Conservation (phyloP, 2,329 filamentous ascomycete genomes). For the Ilyonectria mors-panacis region DNA sequence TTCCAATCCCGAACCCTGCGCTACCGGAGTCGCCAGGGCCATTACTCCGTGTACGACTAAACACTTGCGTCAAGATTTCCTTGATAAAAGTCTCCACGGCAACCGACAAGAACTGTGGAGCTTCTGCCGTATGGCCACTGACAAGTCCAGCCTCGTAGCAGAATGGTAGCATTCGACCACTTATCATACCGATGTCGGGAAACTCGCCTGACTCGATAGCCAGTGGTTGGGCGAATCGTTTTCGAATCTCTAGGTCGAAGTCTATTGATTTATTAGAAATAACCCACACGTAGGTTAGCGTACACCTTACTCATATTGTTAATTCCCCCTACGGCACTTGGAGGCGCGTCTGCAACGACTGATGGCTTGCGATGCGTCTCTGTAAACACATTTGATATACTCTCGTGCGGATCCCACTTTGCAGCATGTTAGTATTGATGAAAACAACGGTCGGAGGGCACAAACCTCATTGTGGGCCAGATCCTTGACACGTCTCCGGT, state of each 20-base stretch:
- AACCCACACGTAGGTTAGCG: neutral
- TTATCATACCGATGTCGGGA: slow-evolving; percentile 74
- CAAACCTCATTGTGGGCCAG: slow-evolving; percentile 73
- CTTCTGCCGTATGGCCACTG: slow-evolving; percentile 71
- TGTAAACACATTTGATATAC: slow-evolving; percentile 65
- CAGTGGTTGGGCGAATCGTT: slow-evolving; percentile 74
- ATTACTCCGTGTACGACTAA: slow-evolving; percentile 76
- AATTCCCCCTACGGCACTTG: slow-evolving; percentile 77
- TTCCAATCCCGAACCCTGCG: slow-evolving; percentile 75
- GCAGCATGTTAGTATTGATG: slow-evolving; percentile 37
- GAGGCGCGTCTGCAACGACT: slow-evolving; percentile 72
- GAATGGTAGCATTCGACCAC: slow-evolving; percentile 76
- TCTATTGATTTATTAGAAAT: slow-evolving; percentile 59
- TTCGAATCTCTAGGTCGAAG: slow-evolving; percentile 77
- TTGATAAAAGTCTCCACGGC: slow-evolving; percentile 79
- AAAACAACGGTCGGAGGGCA: slow-evolving; percentile 25
- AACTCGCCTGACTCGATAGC: slow-evolving; percentile 79
- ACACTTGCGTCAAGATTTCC: slow-evolving; percentile 74
- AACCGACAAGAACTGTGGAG: slow-evolving; percentile 74
- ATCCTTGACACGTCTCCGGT: slow-evolving; percentile 78
- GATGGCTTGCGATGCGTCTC: slow-evolving; percentile 64
- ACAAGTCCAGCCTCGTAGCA: slow-evolving; percentile 77
- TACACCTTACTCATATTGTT: slow-evolving; percentile 81
- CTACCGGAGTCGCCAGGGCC: slow-evolving; percentile 74
- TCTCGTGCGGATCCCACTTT: slow-evolving; percentile 70